Base-by-base conservation (phyloP, 2,329 filamentous ascomycete species). In the Colletotrichum cuscutae region DNA sequence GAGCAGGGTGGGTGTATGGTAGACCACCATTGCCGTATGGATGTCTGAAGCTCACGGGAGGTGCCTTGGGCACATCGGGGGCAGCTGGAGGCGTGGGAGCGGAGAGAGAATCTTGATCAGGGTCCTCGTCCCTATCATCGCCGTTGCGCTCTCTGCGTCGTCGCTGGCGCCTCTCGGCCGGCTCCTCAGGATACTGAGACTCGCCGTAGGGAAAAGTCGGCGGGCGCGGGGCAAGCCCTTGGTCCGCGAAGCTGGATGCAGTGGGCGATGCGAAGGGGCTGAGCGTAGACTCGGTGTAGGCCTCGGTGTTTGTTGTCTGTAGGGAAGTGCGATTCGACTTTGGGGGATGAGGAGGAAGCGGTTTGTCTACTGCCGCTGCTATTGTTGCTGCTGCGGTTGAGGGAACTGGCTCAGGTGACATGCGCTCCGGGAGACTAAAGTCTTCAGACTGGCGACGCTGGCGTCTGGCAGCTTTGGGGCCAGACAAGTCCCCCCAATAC, bases 61-160 rank as follows among this genome's bases (percentile, higher is more conserved):
- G 89, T 9, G 84, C 87, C 77, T 86, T 86, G 67, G 91, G 89
- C 32, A 87, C 88, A 76, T 93, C 91, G 75, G 92, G 89, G 42
- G 88, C 90, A 62, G 85, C 83, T 22, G 89, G 87, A 12, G 82
- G 85, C 57, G 84, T 79, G 6, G 83, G 78, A 60, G 80, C 75
- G 42, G 78, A 72, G 65, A 82, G 78, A 49, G 84, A 82, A 74
- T 81, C 75, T 15, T 81, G 79, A 71, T 84, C 79, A 28, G 13
- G n/a, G 22, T 74, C 68, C 57, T 64, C 57, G 26, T 73, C 70
- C 62, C 66, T 22, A 35, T 52, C 37, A 54, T 86, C 84, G 71
- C 84, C 83, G 73, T 84, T 82, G 70, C 81, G 73, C 68, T 74
- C 83, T 75, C 81, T 84, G 59, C 82, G 81, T 66, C 84, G 83